Base-by-base conservation (phyloP, 805 yeast genomes). In the Candida parachauliodes region DNA sequence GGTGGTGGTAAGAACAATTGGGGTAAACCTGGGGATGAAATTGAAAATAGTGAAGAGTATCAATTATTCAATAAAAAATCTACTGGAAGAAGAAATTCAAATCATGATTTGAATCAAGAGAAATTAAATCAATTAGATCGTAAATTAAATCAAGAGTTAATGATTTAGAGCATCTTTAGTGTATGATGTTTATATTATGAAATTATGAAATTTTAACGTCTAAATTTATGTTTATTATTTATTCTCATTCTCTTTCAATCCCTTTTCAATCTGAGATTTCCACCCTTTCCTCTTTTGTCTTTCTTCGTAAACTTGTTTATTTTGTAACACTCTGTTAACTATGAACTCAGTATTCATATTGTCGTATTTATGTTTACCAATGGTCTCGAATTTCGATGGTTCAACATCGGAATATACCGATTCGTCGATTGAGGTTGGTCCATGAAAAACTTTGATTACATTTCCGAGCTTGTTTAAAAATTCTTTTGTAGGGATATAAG, bases 1-100 rank as follows among this genome's bases (percentile, higher is more conserved):
- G 97, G 97, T 34, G 83, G 82, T 23, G 97, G 97, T 32, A 80
- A 78, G 50, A 82, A 81, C 47, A 88, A 88, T 54, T 87, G 96
- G 95, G 97, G 97, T 30, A 65, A 70, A 42, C 73, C 79, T 7
- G 91, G 88, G 21, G 95, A 85, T 49, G 95, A 87, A 51, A 57
- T 84, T 44, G 71, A 76, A 42, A 77, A 74, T 37, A 63, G 71
- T 14, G 85, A 81, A 34, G 20, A 25, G 12, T 33, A 28, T 21
- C 26, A 43, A 24, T 31, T 31, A n/a, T 29, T 44, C 20, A 53
- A 49, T 39, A 40, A 43, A 26, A 39, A 46, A 30, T 50, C 63
- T 3, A 14, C 22, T 8, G 47, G 46, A 7, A 60, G 72, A 46
- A 49, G 72, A 38, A 68, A 68, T 48, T 63, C 70, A 20, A 67